phyloP scores from a whole-genome alignment of 2,329 filamentous ascomycete genomes.

The Huntiella omanensis region DNA sequence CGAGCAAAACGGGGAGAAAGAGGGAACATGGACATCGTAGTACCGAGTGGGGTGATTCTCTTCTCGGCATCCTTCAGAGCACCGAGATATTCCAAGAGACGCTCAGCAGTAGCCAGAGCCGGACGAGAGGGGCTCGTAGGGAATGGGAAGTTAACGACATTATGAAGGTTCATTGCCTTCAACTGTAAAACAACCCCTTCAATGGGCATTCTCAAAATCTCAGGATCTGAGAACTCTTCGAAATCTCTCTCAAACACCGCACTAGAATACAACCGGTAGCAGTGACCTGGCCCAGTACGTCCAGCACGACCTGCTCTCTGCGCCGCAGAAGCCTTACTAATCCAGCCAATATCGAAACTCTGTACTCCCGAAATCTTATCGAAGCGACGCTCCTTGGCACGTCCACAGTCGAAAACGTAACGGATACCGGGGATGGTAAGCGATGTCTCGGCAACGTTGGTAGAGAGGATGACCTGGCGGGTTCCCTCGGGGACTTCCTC shows the following conservation, averaged over 20 bases:
- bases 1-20: slow-evolving; percentile 78
- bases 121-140: slow-evolving; percentile 69
- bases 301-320: slow-evolving; percentile 88
- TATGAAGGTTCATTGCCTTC: slow-evolving; percentile 82
- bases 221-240: slow-evolving; percentile 65
- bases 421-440: slow-evolving; percentile 88
- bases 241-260: slow-evolving; percentile 88
- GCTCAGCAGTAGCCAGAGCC: slow-evolving; percentile 67
- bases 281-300: slow-evolving; percentile 87
- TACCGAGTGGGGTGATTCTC: slow-evolving; percentile 60
- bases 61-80: slow-evolving; percentile 49
- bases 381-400: slow-evolving; percentile 82
- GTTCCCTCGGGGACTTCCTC: slow-evolving; percentile 66
- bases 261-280: slow-evolving; percentile 84
- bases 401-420: slow-evolving; percentile 89
- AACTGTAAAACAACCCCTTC: slow-evolving; percentile 85
- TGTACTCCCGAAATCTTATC: slow-evolving; percentile 81
- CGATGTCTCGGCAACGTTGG: slow-evolving; percentile 93
- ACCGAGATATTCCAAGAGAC: slow-evolving; percentile 66
- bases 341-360: slow-evolving; percentile 88
- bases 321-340: slow-evolving; percentile 88
- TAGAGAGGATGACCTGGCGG: slow-evolving; percentile 74
- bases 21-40: slow-evolving; percentile 73
- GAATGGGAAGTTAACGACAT: slow-evolving; percentile 88
- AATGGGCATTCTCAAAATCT: slow-evolving; percentile 78